Conservation (phyloP, 148 eudicot species). For the Bassia scoparia region DNA sequence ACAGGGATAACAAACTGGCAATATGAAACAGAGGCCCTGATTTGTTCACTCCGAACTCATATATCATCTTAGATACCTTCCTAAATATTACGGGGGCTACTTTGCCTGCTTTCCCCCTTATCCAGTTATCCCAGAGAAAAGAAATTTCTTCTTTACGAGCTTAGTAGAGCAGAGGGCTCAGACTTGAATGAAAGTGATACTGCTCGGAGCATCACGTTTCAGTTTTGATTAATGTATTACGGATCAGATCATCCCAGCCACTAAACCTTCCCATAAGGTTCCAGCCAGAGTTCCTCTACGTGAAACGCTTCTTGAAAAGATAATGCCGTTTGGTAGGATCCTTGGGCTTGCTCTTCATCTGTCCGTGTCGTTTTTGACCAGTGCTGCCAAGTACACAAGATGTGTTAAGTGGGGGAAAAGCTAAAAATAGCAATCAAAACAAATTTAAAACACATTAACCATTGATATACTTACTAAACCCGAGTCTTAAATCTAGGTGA, state of each 20-base stretch:
- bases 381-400: conserved; percentile 41
- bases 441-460: background rate
- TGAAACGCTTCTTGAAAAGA: conserved; percentile 74
- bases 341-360: conserved; percentile 63
- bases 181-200: background rate
- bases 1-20: no score
- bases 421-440: background rate
- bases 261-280: background rate
- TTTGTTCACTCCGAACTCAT: background rate
- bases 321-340: conserved; percentile 81
- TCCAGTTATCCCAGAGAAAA: background rate
- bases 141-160: background rate
- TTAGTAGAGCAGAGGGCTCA: background rate
- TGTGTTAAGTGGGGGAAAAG: background rate
- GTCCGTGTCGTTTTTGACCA: conserved; percentile 49
- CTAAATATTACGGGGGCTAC: background rate
- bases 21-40: no score
- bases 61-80: background rate
- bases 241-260: background rate
- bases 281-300: conserved; percentile 15
- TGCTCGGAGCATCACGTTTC: background rate
- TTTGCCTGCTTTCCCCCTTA: background rate
- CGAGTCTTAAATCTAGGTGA: background rate
- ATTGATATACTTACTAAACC: no score
- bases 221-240: background rate